These are phyloP conservation scores for Lasiosphaeris hirsuta DNA, from an alignment of 495 filamentous ascomycete genomes.

Conservation along the genomic window DNA sequence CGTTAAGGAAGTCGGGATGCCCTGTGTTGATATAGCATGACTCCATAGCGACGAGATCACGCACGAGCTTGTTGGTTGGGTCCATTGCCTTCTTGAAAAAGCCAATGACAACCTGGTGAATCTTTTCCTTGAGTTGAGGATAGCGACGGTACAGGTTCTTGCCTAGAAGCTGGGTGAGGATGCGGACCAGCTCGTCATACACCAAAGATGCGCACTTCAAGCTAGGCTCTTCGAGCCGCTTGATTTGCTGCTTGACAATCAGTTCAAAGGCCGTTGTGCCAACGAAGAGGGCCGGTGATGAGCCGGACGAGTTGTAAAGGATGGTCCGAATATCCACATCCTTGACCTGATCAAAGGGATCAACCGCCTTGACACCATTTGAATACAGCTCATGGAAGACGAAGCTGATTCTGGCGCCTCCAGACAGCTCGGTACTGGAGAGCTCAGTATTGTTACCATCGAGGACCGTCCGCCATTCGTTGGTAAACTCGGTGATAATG, in stretches of 20 bases:
- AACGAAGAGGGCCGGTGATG: slow-evolving; percentile 95
- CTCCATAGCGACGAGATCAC: slow-evolving; percentile 92
- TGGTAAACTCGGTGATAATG: slow-evolving; percentile 98
- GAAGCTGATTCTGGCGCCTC: slow-evolving; percentile 97
- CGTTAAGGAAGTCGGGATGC: slow-evolving; percentile 97
- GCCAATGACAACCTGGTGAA: slow-evolving; percentile 85
- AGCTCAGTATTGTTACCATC: slow-evolving; percentile 96
- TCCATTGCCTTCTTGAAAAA: slow-evolving; percentile 99
- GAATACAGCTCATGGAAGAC: slow-evolving; percentile 98
- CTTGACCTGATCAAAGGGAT: slow-evolving; percentile 96
- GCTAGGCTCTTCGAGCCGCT: slow-evolving; percentile 91
- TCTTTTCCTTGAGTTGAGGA: slow-evolving; percentile 90
- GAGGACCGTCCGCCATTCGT: slow-evolving; percentile 92
- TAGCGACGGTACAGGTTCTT: slow-evolving; percentile 92
- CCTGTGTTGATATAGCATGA: slow-evolving; percentile 97
- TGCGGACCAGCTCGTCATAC: slow-evolving; percentile 96
- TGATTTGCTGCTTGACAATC: slow-evolving; percentile 99
- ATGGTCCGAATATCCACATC: slow-evolving; percentile 97
- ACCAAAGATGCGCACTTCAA: slow-evolving; percentile 95
- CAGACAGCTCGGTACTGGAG: slow-evolving; percentile 89
- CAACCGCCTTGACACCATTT: slow-evolving; percentile 96
- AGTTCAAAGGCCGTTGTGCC: slow-evolving; percentile 96
- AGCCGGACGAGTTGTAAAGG: slow-evolving; percentile 96
- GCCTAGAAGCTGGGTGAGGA: slow-evolving; percentile 81
- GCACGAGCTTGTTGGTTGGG: slow-evolving; percentile 94